phyloP scores from a whole-genome alignment of 495 filamentous ascomycete species.

The Tirmania nivea region DNA sequence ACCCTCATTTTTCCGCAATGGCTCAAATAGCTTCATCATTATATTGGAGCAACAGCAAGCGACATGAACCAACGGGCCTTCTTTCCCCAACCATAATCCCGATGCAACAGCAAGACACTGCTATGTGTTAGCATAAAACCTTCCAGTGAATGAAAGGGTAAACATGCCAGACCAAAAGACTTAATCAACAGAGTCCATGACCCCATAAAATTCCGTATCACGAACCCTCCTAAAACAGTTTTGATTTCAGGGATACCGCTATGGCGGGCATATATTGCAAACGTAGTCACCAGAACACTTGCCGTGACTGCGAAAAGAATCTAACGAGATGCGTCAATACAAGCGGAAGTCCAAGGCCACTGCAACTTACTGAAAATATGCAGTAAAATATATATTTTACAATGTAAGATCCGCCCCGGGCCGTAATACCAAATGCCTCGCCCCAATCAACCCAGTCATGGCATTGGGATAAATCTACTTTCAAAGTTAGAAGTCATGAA shows the following conservation, averaged over 20 bases:
- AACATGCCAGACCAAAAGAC: slow-evolving; percentile 63
- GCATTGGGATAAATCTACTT: slow-evolving; percentile 47
- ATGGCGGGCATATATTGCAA: slow-evolving; percentile 76
- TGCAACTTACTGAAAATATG: slow-evolving; percentile 44
- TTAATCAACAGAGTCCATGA: slow-evolving; percentile 86
- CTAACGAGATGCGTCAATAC: slow-evolving; percentile 23
- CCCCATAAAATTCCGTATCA: slow-evolving; percentile 79
- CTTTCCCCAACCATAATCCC: slow-evolving; percentile 95
- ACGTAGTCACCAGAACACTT: slow-evolving; percentile 57
- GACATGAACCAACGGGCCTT: slow-evolving; percentile 90
- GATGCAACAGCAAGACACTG: slow-evolving; percentile 86
- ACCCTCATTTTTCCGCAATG: slow-evolving; percentile 79
- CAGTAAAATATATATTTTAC: slow-evolving; percentile 75
- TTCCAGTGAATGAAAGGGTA: neutral
- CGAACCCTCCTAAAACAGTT: slow-evolving; percentile 83
- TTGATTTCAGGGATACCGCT: slow-evolving; percentile 98
- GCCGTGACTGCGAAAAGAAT: slow-evolving; percentile 62
- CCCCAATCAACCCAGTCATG: slow-evolving; percentile 73
- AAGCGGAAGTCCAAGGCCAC: neutral
- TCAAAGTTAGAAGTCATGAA: neutral
- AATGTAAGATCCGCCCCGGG: slow-evolving; percentile 46
- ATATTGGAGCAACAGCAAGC: slow-evolving; percentile 94
- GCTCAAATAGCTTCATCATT: slow-evolving; percentile 74
- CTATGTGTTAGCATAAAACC: slow-evolving; percentile 14
- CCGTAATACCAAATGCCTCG: slow-evolving; percentile 40